Evolutionary conservation across 1,284 basidiomycete species (phyloP), one percentile per base, ranked within the genome.

Genomic region (Heterobasidion parviporum): DNA sequence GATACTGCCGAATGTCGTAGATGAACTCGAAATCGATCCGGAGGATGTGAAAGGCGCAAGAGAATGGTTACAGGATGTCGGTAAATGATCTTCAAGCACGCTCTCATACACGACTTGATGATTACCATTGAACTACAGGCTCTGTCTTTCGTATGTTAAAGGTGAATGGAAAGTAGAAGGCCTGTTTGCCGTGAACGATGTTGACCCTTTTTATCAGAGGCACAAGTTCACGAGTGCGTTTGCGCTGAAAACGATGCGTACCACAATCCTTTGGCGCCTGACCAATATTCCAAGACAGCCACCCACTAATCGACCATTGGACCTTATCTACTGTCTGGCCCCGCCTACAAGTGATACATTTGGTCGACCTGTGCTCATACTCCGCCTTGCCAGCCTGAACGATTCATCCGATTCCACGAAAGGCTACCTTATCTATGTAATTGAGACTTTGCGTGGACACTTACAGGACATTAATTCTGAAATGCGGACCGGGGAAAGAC

Each of bases 181-280:
- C 26, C 26, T 26, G 26, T 6, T 26, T 26, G 26, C 26, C 26
- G 5, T 6, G 26, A 26, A 26, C 58, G 67, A 56, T 62, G 36
- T 43, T 33, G 26, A 12, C 38, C 50, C 32, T 63, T 8, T 62
- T 36, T 15, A 26, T 26, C 43, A 89, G 87, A 78, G 83, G 58
- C 83, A 88, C 65, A 78, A 79, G 59, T 89, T 85, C 61, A 83
- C 78, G 20, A 72, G 73, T 48, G 79, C 83, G 0, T 82, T 85
- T 61, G 75, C 83, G n/a, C 64, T 87, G 61, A 79, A 85, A 69
- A 74, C 80, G 32, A 71, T 84, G 47, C 75, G 77, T 53, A 73
- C 75, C 60, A 78, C 73, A 54, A 68, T 87, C 12, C 62, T 78
- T 50, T 87, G 84, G 85, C 79, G 86, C 53, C 63, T 85, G 47